Percentiles rank a stretch among this genome's conserved stretches.
Evolutionary conservation across 2,329 filamentous ascomycete genomes (phyloP).

Genomic region (Atkinsonella texensis): DNA sequence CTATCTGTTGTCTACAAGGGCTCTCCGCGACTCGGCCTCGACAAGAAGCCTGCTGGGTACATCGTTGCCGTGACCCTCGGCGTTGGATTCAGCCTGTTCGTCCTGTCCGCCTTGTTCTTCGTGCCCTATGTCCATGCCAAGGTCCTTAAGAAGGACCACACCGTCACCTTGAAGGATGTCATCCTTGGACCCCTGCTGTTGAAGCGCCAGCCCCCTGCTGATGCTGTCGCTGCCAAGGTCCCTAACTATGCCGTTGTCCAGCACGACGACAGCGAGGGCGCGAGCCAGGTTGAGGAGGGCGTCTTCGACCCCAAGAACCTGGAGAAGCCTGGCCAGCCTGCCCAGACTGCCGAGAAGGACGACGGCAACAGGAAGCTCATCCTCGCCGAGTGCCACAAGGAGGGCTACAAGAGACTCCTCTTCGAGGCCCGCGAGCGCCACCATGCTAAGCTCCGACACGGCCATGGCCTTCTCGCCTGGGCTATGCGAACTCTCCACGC

Average conservation of each 20-base stretch:
- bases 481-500: slow-evolving; percentile 66
- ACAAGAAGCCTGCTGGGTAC: slow-evolving; percentile 55
- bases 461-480: slow-evolving; percentile 63
- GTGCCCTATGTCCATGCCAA: slow-evolving; percentile 56
- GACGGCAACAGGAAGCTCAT: slow-evolving; percentile 32
- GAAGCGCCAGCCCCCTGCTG: slow-evolving; percentile 41
- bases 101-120: slow-evolving; percentile 57
- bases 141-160: slow-evolving; percentile 56
- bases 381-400: slow-evolving; percentile 35
- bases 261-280: slow-evolving; percentile 32
- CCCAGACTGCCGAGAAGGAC: slow-evolving; percentile 23
- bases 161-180: slow-evolving; percentile 51
- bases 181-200: slow-evolving; percentile 52
- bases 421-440: slow-evolving; percentile 43
- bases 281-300: slow-evolving; percentile 15
- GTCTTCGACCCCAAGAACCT: slow-evolving; percentile 12
- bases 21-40: slow-evolving; percentile 53
- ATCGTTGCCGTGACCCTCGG: slow-evolving; percentile 56
- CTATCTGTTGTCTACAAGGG: slow-evolving; percentile 75
- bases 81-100: slow-evolving; percentile 44
- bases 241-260: slow-evolving; percentile 72
- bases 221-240: slow-evolving; percentile 43
- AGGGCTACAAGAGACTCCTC: slow-evolving; percentile 49
- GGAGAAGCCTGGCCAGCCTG: background rate
- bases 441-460: slow-evolving; percentile 50